Base-by-base conservation (phyloP, 108 stramenopile genomes). In the Cyclotella distinguenda region DNA sequence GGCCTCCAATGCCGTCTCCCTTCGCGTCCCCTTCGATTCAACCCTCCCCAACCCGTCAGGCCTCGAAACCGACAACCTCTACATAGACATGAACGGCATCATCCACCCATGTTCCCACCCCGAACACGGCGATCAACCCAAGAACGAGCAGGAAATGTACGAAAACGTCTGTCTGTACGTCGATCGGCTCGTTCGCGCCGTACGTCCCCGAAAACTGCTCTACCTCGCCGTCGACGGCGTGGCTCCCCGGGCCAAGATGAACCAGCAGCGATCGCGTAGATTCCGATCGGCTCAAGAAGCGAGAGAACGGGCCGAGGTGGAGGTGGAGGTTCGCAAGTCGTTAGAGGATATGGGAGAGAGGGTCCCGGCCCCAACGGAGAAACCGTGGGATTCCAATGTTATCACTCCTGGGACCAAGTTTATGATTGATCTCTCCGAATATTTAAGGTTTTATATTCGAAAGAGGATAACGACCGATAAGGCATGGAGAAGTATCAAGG, bases 41-140 rank as follows among this genome's bases (percentile, higher is more conserved):
- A 91, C 88, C 13, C 51, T 77, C 9, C 93, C 97, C 33, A 98
- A 98, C 72, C 96, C 97, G 22, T 84, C 86, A 9, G 86, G 82
- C 12, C 64, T 95, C 47, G 97, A 99, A 79, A 84, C 80, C 54
- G 94, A 96, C 76, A 95, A 97, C 70, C 84, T 99, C 43, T 99
- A 99, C 68, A 83, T 99, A 36, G 99, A 99, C 75, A 97, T 99
- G 97, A 99, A 99, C 66, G 99, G 99, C 5, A 95, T 99, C 56
- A 98, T 99, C 57, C 99, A 99, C 77, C 97, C 97, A 12, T 99
- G 98, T 77, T 91, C 94, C 0, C 99, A 99, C 72, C 96, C 96
- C 26, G 96, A 97, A 64, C 67, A 82, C 36, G 93, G 90, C 22
- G 87, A 88, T 4, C 94, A 94, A 70, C 98, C 90, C 21, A 71